Base-by-base conservation (phyloP, 164 flowering plant genomes). In the Aristolochia fimbriata region DNA sequence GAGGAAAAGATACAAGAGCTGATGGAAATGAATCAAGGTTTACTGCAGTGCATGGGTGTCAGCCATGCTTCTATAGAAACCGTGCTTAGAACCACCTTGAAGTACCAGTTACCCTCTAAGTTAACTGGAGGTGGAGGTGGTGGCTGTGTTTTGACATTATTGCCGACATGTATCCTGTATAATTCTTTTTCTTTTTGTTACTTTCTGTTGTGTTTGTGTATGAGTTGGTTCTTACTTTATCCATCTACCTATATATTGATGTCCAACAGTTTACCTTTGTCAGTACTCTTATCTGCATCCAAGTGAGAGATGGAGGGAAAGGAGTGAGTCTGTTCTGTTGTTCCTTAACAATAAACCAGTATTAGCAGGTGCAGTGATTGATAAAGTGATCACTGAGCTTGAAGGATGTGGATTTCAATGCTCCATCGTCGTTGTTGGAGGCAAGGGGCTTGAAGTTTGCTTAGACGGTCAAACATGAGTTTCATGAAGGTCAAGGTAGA, bases 61-160 rank as follows among this genome's bases (percentile, higher is more conserved):
- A 91, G 91, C 76, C 99, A 94, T 73, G 73, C 87, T 56, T 77
- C 96, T 8, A 91, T 94, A 58, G 97, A 94, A 74, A 79, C 89
- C 41, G 90, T 94, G 52, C 83, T 88, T 51, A 83, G 79, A 51
- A 87, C 93, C 63, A 88, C 97, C 33, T 58, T 84, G 68, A 94
- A 88, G 66, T 84, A 86, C 77, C 84, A 84, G 76, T 68, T 94
- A 61, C 53, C 83, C 63, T 82, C 97, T 62, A 94, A 94, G 80
- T 70, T 94, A 63, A 94, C 97, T 2, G 96, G 99, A 57, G 99
- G 96, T 58, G 97, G 97, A n/a, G 99, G 99, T 23, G 99, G 99
- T 61, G 99, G 99, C 64, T 94, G 99, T 68, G 99, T 94, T 60
- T 71, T 94, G 62, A 94, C 99, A 22, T 72, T 91, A 54, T 69